Evolutionary conservation across 495 filamentous ascomycete genomes (phyloP).

Genomic region (Geopyxis carbonaria): DNA sequence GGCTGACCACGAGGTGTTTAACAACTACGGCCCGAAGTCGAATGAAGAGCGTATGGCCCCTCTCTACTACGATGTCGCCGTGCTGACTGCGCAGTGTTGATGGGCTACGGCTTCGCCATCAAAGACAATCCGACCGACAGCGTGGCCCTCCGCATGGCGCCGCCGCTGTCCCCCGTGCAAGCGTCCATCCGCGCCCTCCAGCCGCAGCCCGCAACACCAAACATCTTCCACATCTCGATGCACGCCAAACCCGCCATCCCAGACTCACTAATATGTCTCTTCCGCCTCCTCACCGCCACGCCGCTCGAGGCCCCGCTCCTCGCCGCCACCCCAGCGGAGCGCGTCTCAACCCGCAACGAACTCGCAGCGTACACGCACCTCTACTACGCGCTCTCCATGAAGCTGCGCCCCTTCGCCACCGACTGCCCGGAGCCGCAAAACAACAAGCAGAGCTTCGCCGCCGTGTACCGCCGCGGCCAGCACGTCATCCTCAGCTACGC

Average conservation of each 20-base stretch:
- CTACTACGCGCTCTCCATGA: constrained; percentile 11
- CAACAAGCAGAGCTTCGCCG: constrained; percentile 6
- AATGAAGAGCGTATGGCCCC: constrained; percentile 47
- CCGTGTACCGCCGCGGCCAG: constrained; percentile 14
- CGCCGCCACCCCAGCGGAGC: not conserved
- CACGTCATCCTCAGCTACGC: constrained; percentile 10
- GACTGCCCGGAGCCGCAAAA: constrained; percentile 2
- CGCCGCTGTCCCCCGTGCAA: constrained; percentile 13
- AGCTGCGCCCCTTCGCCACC: constrained; percentile 4
- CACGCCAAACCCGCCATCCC: constrained; percentile 4
- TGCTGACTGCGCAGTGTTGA: constrained; percentile 32
- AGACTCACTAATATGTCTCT: constrained; percentile 9
- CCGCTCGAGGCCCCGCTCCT: constrained; percentile 9
- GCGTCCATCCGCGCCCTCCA: constrained; percentile 2
- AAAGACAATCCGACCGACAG: constrained; percentile 37
- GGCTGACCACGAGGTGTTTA: constrained; percentile 40
- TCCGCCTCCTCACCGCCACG: constrained; percentile 17
- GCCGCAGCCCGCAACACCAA: constrained; percentile 3
- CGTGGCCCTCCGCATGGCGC: constrained; percentile 17
- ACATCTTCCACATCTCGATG: constrained; percentile 10
- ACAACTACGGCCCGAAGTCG: constrained; percentile 52
- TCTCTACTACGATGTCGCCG: not conserved
- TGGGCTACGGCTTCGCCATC: constrained; percentile 53
- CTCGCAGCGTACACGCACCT: constrained; percentile 17
- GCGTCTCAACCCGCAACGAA: constrained; percentile 11